Conservation (phyloP, 2,329 filamentous ascomycete species). For the Zopfia rhizophila region DNA sequence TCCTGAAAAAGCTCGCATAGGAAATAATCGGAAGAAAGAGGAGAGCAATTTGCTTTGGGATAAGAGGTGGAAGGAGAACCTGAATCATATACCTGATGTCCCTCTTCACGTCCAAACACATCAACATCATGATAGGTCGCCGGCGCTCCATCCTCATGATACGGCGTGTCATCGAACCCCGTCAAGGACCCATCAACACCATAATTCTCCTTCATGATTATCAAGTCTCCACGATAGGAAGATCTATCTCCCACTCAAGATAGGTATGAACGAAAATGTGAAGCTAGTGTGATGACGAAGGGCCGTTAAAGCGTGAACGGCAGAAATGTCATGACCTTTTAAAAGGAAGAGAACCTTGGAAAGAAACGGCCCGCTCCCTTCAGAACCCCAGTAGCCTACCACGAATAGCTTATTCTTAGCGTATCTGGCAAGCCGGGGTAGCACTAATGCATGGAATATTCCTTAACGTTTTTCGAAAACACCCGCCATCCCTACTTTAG, state of each 20-base stretch:
- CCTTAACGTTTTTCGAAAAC: neutral
- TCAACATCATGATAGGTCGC: slow-evolving; percentile 26
- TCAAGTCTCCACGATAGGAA: neutral
- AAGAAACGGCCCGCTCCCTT: neutral
- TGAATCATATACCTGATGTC: slow-evolving; percentile 20
- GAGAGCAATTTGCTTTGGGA: too few species aligned
- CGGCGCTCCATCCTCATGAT: neutral
- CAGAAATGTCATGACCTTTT: too few species aligned
- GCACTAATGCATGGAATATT: neutral
- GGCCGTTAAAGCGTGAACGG: too few species aligned
- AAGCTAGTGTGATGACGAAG: neutral
- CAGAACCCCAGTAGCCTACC: neutral
- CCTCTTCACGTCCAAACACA: slow-evolving; percentile 25
- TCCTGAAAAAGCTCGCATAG: neutral
- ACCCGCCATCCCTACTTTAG: too few species aligned
- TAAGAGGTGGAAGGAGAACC: neutral
- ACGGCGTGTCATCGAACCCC: neutral
- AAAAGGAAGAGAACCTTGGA: neutral
- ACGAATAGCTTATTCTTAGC: neutral
- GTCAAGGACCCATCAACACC: neutral
- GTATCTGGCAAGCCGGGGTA: neutral
- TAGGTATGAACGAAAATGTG: neutral
- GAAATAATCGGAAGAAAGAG: neutral
- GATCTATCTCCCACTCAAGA: neutral
- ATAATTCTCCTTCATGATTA: neutral